Conservation (phyloP, 2,329 filamentous ascomycete genomes). For the Thielaviopsis musarum region DNA sequence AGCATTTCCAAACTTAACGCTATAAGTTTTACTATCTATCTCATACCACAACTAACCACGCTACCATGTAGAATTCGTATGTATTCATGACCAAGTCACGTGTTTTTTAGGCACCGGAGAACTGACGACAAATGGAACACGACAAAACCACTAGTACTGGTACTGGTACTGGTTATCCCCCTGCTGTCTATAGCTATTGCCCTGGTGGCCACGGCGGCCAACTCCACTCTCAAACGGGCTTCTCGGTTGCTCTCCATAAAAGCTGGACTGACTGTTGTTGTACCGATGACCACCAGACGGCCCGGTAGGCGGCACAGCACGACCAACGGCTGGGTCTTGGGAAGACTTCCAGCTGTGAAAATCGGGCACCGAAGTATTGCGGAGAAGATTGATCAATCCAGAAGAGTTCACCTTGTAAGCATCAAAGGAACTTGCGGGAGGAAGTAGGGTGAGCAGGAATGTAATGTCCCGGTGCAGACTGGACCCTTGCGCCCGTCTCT, state of each 20-base stretch:
- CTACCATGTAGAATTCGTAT: not conserved
- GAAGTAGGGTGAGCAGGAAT: slow-evolving; percentile 55
- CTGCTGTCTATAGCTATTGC: slow-evolving; percentile 4
- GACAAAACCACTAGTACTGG: not conserved
- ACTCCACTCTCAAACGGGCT: slow-evolving; percentile 7
- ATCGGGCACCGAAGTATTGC: slow-evolving; percentile 46
- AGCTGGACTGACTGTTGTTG: slow-evolving; percentile 30
- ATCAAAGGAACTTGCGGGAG: slow-evolving; percentile 30
- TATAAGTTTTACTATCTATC: too few relatives aligned
- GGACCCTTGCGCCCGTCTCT: slow-evolving; percentile 44
- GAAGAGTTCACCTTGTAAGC: slow-evolving; percentile 31
- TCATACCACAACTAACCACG: too few relatives aligned
- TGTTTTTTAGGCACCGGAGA: not conserved
- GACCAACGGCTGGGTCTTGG: slow-evolving; percentile 14
- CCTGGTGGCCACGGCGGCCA: slow-evolving; percentile 2
- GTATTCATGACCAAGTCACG: not conserved
- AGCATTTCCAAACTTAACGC: too few relatives aligned
- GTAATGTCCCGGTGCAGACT: slow-evolving; percentile 56
- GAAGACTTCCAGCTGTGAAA: slow-evolving; percentile 35
- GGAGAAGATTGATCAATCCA: slow-evolving; percentile 57
- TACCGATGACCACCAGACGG: slow-evolving; percentile 28
- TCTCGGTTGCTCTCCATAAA: slow-evolving; percentile 22
- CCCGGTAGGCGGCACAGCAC: slow-evolving; percentile 18
- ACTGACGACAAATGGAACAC: not conserved
- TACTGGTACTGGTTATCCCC: slow-evolving; percentile 7